These are phyloP conservation scores for Guyanaporus albipodus DNA, from an alignment of 768 basidiomycete species.

Conservation along the genomic window DNA sequence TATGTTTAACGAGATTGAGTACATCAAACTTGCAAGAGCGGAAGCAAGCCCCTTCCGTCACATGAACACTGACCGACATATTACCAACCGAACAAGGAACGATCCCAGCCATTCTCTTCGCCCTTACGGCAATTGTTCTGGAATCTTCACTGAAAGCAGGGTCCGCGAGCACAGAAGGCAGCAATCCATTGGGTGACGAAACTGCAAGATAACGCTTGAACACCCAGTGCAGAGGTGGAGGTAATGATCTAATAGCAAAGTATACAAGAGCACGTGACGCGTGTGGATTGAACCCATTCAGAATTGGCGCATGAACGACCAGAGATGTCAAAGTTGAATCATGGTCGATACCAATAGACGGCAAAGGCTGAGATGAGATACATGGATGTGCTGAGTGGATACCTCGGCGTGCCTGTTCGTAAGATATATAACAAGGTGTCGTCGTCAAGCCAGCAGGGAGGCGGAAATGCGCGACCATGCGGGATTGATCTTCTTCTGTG, in stretches of 20 bases:
- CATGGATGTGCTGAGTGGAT: slow-evolving; percentile 3
- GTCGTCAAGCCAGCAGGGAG: slow-evolving; percentile 35
- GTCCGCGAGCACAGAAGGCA: slow-evolving; percentile 20
- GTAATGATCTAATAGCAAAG: slow-evolving; percentile 24
- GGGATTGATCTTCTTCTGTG: slow-evolving; percentile 42
- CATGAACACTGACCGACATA: slow-evolving; percentile 29
- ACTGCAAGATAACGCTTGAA: slow-evolving; percentile 23
- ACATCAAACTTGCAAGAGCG: slow-evolving; percentile 12
- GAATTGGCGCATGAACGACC: slow-evolving; percentile 37
- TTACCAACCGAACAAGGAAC: slow-evolving; percentile 8
- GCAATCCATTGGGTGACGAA: slow-evolving; percentile 7
- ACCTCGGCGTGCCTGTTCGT: slow-evolving; percentile 28
- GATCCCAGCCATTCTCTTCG: slow-evolving; percentile 10
- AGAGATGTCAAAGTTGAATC: slow-evolving; percentile 44
- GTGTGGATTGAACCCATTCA: slow-evolving; percentile 12
- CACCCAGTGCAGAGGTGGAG: slow-evolving; percentile 10
- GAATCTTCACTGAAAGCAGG: slow-evolving; percentile 10
- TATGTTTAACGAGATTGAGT: slow-evolving; percentile 25
- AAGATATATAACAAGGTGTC: slow-evolving; percentile 7
- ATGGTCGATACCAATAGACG: slow-evolving; percentile 46
- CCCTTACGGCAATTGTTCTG: slow-evolving; percentile 9
- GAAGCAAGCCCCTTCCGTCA: slow-evolving; percentile 12
- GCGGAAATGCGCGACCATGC: slow-evolving; percentile 46
- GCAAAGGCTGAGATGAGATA: slow-evolving; percentile 9
- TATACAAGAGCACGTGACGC: slow-evolving; percentile 23